Conservation (phyloP, 2,329 filamentous ascomycete species). For the Esteya vermicola region DNA sequence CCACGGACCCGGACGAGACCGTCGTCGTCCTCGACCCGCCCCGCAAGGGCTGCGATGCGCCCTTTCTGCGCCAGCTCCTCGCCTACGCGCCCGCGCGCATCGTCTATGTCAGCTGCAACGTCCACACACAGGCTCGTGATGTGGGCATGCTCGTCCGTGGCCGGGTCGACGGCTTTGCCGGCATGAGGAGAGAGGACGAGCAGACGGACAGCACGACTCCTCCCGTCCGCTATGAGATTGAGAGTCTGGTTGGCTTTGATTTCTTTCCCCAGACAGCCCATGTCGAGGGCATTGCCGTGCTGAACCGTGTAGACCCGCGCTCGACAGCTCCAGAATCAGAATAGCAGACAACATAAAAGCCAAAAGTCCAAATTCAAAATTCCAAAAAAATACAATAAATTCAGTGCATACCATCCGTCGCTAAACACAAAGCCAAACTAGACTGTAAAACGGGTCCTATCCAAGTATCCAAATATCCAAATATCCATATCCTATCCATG, state of each 20-base stretch:
- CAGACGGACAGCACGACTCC: constrained; percentile 16
- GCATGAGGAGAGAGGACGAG: constrained; percentile 13
- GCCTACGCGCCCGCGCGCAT: constrained; percentile 64
- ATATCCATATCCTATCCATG: background rate
- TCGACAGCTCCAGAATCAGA: background rate
- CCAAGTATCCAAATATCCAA: background rate
- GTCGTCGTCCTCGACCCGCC: constrained; percentile 95
- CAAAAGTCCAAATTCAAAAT: no score
- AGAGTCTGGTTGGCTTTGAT: constrained; percentile 85
- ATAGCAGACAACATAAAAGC: background rate
- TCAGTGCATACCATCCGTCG: no score
- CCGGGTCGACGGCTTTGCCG: constrained; percentile 19
- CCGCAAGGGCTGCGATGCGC: constrained; percentile 80
- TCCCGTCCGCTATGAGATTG: constrained; percentile 58
- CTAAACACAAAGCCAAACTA: no score
- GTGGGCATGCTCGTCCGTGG: constrained; percentile 77
- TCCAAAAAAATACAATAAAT: no score
- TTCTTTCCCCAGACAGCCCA: constrained; percentile 85
- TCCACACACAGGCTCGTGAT: constrained; percentile 92
- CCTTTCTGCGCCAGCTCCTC: constrained; percentile 71
- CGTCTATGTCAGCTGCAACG: constrained; percentile 93
- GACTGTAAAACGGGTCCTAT: no score
- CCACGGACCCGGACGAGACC: constrained; percentile 64
- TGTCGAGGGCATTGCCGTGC: constrained; percentile 52
- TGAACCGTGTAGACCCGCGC: constrained; percentile 38